Base-by-base conservation (phyloP, 73 alveolate genomes). In the Paramecium caudatum region DNA sequence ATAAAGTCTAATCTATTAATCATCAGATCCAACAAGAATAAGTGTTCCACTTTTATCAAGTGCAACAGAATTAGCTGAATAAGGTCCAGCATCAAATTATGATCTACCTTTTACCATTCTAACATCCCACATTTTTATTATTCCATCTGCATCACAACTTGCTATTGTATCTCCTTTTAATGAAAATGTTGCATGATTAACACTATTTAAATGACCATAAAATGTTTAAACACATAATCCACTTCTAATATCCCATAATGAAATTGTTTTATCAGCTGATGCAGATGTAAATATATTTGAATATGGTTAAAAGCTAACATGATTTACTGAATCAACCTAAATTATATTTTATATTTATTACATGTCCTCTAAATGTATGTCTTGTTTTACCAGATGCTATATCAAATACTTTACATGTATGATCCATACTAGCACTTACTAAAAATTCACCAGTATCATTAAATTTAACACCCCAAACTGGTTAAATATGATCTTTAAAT, bases 111-210 rank as follows among this genome's bases (percentile, higher is more conserved):
- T 95, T 15, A 98, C 99, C 97, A 97, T 98, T 91, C 99, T 95
- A 27, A 97, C 98, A 95, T 98, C 99, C 99, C 99, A 98, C 65
- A 98, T 91, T 94, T 97, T 98, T 25, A 97, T 98, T 34, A 97
- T 97, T 68, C 99, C 99, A 92, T 98, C 99, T 13, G 99, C 98
- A 92, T 98, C 99, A 48, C 99, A 94, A n/a, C 99, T 95, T 17
- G 99, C 99, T 30, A 98, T 96, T 5, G 94, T 49, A 83, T 96
- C 99, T 21, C 99, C 99, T 82, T 95, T 68, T 61, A 93, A 95
- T 50, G 96, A 96, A 84, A 98, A 98, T 19, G 94, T 91, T 49
- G 97, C 98, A 80, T 97, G 96, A 90, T 98, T 98, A 61, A 98
- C 98, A 12, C 99, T 96, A 84, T 98, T 98, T 69, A 94, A 93